These are phyloP conservation scores for Pezicula radicicola DNA, from an alignment of 2,329 filamentous ascomycete species.

Conservation along the genomic window DNA sequence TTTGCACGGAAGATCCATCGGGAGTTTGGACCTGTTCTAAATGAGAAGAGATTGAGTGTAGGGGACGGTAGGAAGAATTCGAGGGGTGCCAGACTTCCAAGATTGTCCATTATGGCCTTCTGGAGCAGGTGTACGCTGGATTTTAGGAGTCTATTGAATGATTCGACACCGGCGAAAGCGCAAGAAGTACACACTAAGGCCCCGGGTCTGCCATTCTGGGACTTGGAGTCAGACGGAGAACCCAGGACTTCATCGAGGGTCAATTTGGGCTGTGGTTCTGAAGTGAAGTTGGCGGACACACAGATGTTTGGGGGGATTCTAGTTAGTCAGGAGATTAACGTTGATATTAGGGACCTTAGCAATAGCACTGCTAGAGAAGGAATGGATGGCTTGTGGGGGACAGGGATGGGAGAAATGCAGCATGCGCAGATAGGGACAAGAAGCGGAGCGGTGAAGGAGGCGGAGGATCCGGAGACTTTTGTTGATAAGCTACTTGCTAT, in stretches of 20 bases:
- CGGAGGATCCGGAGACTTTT: background rate
- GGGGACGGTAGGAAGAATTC: background rate
- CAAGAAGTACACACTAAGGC: too few species aligned
- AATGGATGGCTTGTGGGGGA: background rate
- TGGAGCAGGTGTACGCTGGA: too few species aligned
- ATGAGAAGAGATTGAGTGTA: slow-evolving; percentile 11
- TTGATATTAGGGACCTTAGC: background rate
- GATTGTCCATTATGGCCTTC: too few species aligned
- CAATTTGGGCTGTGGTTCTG: too few species aligned
- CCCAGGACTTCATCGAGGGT: too few species aligned
- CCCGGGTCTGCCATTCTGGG: too few species aligned
- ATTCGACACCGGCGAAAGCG: too few species aligned
- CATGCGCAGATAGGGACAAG: too few species aligned
- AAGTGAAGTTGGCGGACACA: too few species aligned
- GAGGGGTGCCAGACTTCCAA: background rate
- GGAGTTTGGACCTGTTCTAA: slow-evolving; percentile 52
- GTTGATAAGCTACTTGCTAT: background rate
- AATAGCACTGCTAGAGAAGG: background rate
- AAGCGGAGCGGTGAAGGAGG: background rate
- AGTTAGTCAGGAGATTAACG: slow-evolving; percentile 14
- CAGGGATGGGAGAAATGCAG: background rate
- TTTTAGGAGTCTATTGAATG: too few species aligned
- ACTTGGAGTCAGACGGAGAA: too few species aligned
- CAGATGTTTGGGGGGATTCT: too few species aligned
- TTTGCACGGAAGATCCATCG: slow-evolving; percentile 60